These are phyloP conservation scores for Aspergillus olivimuriae DNA, from an alignment of 495 filamentous ascomycete species.

Conservation along the genomic window DNA sequence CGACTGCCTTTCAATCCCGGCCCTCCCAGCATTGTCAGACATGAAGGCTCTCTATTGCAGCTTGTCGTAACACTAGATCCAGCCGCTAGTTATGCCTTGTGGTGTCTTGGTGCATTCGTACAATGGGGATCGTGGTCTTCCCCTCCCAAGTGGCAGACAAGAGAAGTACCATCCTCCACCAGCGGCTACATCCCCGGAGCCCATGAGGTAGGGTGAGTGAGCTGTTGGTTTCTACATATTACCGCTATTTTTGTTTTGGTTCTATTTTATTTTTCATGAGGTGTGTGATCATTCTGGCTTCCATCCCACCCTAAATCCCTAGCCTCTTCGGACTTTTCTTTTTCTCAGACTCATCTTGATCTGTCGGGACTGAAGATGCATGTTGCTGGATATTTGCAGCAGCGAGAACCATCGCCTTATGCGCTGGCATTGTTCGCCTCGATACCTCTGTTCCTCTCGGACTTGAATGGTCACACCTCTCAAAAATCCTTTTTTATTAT, in stretches of 20 bases:
- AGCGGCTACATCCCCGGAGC: conserved; percentile 14
- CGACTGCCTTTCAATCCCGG: conserved; percentile 10
- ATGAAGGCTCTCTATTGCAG: conserved; percentile 9
- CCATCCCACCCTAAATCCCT: no score
- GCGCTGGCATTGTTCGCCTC: conserved; percentile 19
- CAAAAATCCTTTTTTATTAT: conserved; percentile 1
- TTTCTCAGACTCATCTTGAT: conserved; percentile 4
- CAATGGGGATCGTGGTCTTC: conserved; percentile 14
- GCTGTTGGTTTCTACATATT: not conserved
- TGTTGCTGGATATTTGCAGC: conserved; percentile 12
- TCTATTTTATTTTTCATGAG: conserved; percentile 1
- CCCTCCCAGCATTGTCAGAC: conserved; percentile 10
- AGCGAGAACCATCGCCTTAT: conserved; percentile 10
- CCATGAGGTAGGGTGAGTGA: conserved; percentile 1
- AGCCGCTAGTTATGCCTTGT: conserved; percentile 9
- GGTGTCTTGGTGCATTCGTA: conserved; percentile 11
- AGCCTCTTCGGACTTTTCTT: not conserved
- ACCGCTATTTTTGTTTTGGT: not conserved
- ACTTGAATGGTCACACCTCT: conserved; percentile 1
- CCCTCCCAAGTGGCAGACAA: conserved; percentile 10
- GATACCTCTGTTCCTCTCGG: conserved; percentile 6
- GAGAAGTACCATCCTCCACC: conserved; percentile 12
- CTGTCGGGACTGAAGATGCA: conserved; percentile 11
- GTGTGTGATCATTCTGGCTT: not conserved
- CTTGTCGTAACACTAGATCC: conserved; percentile 17